Percentiles rank a stretch among this genome's conserved stretches.
Evolutionary conservation across 2,329 filamentous ascomycete species (phyloP).

Genomic region (Dactylellina drechsleri): DNA sequence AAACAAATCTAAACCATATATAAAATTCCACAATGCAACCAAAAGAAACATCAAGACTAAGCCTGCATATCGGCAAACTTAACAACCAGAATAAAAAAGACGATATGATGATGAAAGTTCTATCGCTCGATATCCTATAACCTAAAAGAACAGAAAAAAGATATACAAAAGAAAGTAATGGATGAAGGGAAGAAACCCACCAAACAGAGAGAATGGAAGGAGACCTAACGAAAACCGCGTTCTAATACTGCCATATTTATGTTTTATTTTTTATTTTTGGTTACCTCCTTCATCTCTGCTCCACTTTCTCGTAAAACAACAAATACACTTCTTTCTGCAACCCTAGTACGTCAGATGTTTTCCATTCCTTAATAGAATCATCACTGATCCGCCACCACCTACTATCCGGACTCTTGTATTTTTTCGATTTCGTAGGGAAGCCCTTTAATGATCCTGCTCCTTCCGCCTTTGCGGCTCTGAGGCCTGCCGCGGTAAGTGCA

Average conservation of each 20-base stretch:
- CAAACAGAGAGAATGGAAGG: neutral
- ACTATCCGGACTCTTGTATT: constrained; percentile 70
- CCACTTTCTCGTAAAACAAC: constrained; percentile 81
- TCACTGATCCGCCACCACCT: constrained; percentile 99
- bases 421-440: constrained; percentile 39
- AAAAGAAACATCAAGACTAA: neutral
- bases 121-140: constrained; percentile 5
- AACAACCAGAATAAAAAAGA: neutral
- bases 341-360: constrained; percentile 85
- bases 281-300: constrained; percentile 12
- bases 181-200: neutral
- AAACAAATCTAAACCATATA: neutral
- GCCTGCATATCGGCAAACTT: no score
- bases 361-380: constrained; percentile 93
- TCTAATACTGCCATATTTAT: neutral
- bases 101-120: neutral
- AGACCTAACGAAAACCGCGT: neutral
- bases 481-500: constrained; percentile 18
- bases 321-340: constrained; percentile 98
- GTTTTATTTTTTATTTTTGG: neutral
- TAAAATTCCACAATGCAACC: neutral
- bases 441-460: constrained; percentile 30
- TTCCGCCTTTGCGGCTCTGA: constrained; percentile 15
- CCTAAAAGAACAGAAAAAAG: neutral
- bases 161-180: constrained; percentile 4